Evolutionary conservation across 305 asterid genomes (phyloP), one percentile per base, ranked within the genome.

Genomic region (Andrographis paniculata): DNA sequence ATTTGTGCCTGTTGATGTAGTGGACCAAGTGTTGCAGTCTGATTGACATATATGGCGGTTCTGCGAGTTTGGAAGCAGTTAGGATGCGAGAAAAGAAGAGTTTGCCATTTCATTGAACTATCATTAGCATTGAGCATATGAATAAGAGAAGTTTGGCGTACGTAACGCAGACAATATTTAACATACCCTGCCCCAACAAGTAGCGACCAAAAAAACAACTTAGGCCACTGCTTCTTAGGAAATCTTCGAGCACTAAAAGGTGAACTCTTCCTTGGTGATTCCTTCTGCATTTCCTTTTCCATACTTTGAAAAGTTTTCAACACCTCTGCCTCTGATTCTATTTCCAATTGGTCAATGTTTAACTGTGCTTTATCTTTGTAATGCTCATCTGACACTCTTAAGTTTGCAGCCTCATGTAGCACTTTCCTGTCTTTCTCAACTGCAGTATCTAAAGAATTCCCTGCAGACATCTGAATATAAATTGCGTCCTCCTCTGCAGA

Each of bases 171-270:
- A 16, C 39, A 39, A 53, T 57, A 50, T 62, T 35, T 64, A 42
- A 64, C 81, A 27, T 77, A 92, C 97, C 95, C 99, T 60, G 95
- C 91, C 56, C 79, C 99, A 38, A 84, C 60, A 60, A 92, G 82
- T 67, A 92, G 73, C 41, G 87, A 70, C 55, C 94, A 84, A 53
- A 87, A 47, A 48, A 84, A 70, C 78, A 92, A 68, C 70, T 74
- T 78, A 31, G 91, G 94, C 50, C 77, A 61, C 59, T 81, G 91
- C 63, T 67, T 70, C 66, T 69, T 79, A 17, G 76, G 58, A 43
- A 89, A 73, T 74, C 84, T 92, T 28, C 95, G 94, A 70, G 93
- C 53, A 74, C 60, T 77, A 42, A 68, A 60, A 53, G 87, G 64
- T 17, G 87, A 82, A 63, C 72, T 67, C 51, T 84, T 95, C 82